These are phyloP conservation scores for Marasmius tenuissimus DNA, from an alignment of 1,284 basidiomycete species.

Conservation along the genomic window DNA sequence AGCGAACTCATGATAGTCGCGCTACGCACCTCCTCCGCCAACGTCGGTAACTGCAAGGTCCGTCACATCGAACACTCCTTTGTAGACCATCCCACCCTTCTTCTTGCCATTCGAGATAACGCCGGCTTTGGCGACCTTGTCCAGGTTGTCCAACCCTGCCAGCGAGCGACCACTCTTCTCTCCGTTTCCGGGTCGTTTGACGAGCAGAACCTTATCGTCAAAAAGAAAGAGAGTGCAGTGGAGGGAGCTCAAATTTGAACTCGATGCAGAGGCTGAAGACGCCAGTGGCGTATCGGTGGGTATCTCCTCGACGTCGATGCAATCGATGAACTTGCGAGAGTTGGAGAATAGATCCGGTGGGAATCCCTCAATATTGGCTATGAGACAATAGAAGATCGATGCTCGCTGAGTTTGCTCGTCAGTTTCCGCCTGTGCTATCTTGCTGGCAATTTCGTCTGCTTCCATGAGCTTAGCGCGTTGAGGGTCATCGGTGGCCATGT, in stretches of 20 bases:
- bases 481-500: slow-evolving; percentile 75
- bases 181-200: slow-evolving; percentile 78
- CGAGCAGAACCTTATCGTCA: slow-evolving; percentile 91
- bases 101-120: slow-evolving; percentile 60
- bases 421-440: slow-evolving; percentile 90
- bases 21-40: slow-evolving; percentile 72
- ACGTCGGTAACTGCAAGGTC: slow-evolving; percentile 85
- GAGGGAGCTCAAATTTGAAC: slow-evolving; percentile 44
- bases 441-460: slow-evolving; percentile 84
- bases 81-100: slow-evolving; percentile 82
- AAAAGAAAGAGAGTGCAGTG: slow-evolving; percentile 94
- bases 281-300: slow-evolving; percentile 48
- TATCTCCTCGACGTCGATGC: slow-evolving; percentile 91
- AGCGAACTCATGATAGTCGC: slow-evolving; percentile 7
- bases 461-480: slow-evolving; percentile 85
- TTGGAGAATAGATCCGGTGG: slow-evolving; percentile 86
- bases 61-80: slow-evolving; percentile 83
- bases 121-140: slow-evolving; percentile 70
- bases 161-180: slow-evolving; percentile 74
- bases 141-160: slow-evolving; percentile 85
- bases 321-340: slow-evolving; percentile 87
- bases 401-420: slow-evolving; percentile 91
- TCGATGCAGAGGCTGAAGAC: slow-evolving; percentile 42
- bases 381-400: slow-evolving; percentile 86
- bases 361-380: slow-evolving; percentile 86